phyloP scores from a whole-genome alignment of 805 yeast species.

The Blastobotrys robertii region DNA sequence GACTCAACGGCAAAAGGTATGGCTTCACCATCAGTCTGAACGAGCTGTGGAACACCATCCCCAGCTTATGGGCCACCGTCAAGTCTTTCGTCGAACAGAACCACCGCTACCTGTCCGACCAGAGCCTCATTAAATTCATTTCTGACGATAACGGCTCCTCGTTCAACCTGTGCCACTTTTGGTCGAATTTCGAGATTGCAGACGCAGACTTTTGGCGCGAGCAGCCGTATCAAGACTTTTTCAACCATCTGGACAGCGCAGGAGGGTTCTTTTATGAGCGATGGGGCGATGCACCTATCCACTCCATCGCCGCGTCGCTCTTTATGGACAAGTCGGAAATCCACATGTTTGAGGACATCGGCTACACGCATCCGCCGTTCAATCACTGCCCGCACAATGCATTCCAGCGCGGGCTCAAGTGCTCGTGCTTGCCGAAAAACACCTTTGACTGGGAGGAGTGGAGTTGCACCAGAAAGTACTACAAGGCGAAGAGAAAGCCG shows the following conservation, averaged over 20 bases:
- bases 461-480: constrained; percentile 28
- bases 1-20: constrained; percentile 62
- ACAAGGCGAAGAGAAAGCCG: constrained; percentile 19
- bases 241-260: constrained; percentile 61
- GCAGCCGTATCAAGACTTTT: constrained; percentile 59
- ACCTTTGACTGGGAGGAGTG: constrained; percentile 30
- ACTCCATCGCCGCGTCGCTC: constrained; percentile 76
- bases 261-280: constrained; percentile 95
- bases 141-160: constrained; percentile 54
- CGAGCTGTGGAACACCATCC: constrained; percentile 63
- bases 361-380: constrained; percentile 78
- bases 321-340: constrained; percentile 60
- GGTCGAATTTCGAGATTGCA: constrained; percentile 87
- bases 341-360: constrained; percentile 78
- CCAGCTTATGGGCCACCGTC: constrained; percentile 68
- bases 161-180: constrained; percentile 78
- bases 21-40: constrained; percentile 73
- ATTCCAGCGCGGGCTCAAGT: constrained; percentile 36
- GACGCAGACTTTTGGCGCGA: constrained; percentile 65
- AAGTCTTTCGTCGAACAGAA: constrained; percentile 46
- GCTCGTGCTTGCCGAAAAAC: constrained; percentile 40
- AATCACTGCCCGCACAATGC: constrained; percentile 56
- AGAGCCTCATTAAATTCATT: constrained; percentile 61
- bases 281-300: constrained; percentile 95
- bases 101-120: constrained; percentile 49